phyloP scores from a whole-genome alignment of 164 flowering plant species.

The Akebia trifoliata region DNA sequence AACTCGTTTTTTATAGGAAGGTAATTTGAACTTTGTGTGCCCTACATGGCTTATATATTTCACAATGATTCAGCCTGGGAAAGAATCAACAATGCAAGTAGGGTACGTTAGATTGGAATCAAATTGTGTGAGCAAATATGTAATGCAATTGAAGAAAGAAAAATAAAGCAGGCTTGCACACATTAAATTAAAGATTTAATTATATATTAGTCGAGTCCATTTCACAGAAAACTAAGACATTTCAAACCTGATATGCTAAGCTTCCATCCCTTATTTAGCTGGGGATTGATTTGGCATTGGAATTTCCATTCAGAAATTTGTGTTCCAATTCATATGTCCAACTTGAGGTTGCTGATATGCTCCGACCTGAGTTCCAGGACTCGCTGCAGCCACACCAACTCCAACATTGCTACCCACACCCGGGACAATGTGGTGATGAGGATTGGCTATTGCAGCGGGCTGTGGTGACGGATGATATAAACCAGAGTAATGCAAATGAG shows the following conservation, averaged over 20 bases:
- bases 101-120: too few species aligned
- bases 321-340: conserved; percentile 74
- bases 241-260: not conserved
- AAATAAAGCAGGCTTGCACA: too few species aligned
- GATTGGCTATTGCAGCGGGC: conserved; percentile 53
- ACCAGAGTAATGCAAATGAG: conserved; percentile 81
- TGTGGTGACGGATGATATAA: conserved; percentile 63
- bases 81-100: too few species aligned
- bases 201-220: conserved; percentile 19
- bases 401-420: conserved; percentile 65
- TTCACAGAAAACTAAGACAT: conserved; percentile 19
- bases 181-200: conserved; percentile 13
- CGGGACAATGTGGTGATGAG: conserved; percentile 71
- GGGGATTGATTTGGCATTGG: not conserved
- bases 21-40: too few species aligned
- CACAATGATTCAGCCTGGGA: too few species aligned
- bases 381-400: conserved; percentile 54
- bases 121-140: too few species aligned
- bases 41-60: too few species aligned
- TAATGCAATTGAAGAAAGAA: not conserved
- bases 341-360: conserved; percentile 84
- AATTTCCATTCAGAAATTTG: conserved; percentile 47
- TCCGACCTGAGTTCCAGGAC: conserved; percentile 69
- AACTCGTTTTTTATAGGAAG: too few species aligned
- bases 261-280: conserved; percentile 4